Conservation (phyloP, 228 moss, liverwort and hornwort genomes). For the Sphagnum fallax region DNA sequence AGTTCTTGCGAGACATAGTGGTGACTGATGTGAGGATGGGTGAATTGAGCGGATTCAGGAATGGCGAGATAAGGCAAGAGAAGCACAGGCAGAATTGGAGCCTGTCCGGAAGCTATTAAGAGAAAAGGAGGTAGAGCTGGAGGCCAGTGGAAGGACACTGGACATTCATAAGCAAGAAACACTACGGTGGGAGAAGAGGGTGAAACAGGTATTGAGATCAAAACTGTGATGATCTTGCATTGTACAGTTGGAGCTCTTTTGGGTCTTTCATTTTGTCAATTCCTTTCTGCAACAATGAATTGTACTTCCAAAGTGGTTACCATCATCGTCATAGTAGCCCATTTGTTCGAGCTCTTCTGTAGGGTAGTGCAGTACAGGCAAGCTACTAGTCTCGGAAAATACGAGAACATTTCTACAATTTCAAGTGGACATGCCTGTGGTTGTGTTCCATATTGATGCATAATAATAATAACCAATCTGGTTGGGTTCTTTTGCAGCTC, state of each 20-base stretch:
- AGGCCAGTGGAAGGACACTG: conserved; percentile 78
- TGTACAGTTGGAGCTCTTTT: not conserved
- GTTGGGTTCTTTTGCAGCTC: conserved; percentile 29
- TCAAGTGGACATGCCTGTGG: too few relatives aligned
- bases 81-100: conserved; percentile 74
- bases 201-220: conserved; percentile 51
- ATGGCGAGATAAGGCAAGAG: conserved; percentile 77
- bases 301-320: not conserved
- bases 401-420: too few relatives aligned
- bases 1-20: not conserved
- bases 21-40: too few relatives aligned
- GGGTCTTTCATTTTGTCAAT: not conserved
- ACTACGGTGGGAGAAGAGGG: conserved; percentile 82
- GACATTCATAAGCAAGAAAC: conserved; percentile 78
- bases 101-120: conserved; percentile 71
- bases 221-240: not conserved
- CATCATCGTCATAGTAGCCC: not conserved
- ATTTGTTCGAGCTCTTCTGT: not conserved
- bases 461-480: too few relatives aligned
- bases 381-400: too few relatives aligned
- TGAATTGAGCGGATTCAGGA: conserved; percentile 36
- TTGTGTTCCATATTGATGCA: too few relatives aligned
- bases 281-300: not conserved
- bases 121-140: conserved; percentile 87
- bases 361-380: too few relatives aligned